A percentile compares a stretch with the other conserved stretches of the same genome.
phyloP scores from a whole-genome alignment of 208 protist genomes.

The Tritrichomonas foetus region DNA sequence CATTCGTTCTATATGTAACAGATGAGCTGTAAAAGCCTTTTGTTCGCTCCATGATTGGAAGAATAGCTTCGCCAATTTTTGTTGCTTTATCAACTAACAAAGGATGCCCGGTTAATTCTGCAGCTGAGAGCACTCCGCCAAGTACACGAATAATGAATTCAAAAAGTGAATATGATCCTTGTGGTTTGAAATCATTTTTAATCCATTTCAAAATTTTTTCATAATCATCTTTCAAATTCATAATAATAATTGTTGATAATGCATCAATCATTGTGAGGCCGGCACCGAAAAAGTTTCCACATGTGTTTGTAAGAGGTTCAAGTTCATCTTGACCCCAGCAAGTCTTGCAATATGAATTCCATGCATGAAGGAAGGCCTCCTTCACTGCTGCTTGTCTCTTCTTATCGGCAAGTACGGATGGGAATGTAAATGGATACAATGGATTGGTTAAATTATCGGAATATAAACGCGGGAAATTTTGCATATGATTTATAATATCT shows the following conservation, averaged over 20 bases:
- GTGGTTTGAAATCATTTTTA: not conserved
- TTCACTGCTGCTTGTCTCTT: not conserved
- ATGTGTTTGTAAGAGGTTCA: not conserved
- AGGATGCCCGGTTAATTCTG: constrained; percentile 59
- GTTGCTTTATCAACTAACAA: constrained; percentile 42
- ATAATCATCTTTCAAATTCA: not conserved
- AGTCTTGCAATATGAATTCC: not conserved
- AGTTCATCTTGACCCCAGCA: not conserved
- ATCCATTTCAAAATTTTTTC: not conserved
- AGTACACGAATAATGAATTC: constrained; percentile 67
- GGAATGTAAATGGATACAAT: not conserved
- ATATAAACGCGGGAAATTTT: too few relatives aligned
- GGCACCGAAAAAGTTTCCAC: not conserved
- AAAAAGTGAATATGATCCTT: constrained; percentile 55
- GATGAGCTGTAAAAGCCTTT: not conserved
- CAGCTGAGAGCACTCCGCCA: constrained; percentile 64
- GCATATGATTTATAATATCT: too few relatives aligned
- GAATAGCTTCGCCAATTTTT: not conserved
- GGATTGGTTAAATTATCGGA: not conserved
- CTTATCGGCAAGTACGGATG: not conserved
- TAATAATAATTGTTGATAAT: not conserved
- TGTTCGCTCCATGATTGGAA: not conserved
- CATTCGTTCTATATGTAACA: not conserved
- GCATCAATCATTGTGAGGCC: not conserved
- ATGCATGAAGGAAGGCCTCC: not conserved